A percentile compares a stretch with the other conserved stretches of the same genome.
Conservation (phyloP, 73 alveolate genomes). For the Breviolum minutum region DNA sequence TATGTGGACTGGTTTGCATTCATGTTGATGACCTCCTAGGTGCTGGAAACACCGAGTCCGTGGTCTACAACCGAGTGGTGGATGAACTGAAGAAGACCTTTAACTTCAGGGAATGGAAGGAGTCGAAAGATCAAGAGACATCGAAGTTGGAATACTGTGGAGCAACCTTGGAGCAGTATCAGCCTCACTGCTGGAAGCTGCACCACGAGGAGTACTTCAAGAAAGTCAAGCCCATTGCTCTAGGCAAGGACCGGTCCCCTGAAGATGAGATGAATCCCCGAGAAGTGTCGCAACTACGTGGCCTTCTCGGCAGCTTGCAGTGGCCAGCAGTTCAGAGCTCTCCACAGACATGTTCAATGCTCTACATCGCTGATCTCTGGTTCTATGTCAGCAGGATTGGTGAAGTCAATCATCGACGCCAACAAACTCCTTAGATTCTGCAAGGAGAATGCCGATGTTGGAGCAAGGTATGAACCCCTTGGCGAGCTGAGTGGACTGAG, state of each 20-base stretch:
- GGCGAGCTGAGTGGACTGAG: background rate
- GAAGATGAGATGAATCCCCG: background rate
- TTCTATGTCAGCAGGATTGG: background rate
- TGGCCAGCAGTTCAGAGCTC: background rate
- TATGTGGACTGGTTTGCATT: background rate
- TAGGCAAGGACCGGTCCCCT: background rate
- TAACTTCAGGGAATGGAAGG: background rate
- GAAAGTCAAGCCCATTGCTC: background rate
- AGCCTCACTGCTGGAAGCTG: background rate
- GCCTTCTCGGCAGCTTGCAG: background rate
- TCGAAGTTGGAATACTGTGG: slow-evolving; percentile 22
- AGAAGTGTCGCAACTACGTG: background rate
- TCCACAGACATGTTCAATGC: background rate
- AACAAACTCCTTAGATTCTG: too few species aligned
- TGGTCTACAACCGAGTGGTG: background rate
- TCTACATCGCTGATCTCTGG: background rate
- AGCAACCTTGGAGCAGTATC: background rate
- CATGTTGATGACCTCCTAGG: slow-evolving; percentile 2
- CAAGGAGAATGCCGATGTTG: too few species aligned
- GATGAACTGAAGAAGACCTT: background rate
- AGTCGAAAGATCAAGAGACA: background rate
- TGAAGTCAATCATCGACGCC: too few species aligned
- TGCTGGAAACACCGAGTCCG: background rate
- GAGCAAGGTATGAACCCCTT: background rate
- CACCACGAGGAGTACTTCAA: background rate